Conservation (phyloP, 345 rosid genomes). For the Schrenkiella parvula region DNA sequence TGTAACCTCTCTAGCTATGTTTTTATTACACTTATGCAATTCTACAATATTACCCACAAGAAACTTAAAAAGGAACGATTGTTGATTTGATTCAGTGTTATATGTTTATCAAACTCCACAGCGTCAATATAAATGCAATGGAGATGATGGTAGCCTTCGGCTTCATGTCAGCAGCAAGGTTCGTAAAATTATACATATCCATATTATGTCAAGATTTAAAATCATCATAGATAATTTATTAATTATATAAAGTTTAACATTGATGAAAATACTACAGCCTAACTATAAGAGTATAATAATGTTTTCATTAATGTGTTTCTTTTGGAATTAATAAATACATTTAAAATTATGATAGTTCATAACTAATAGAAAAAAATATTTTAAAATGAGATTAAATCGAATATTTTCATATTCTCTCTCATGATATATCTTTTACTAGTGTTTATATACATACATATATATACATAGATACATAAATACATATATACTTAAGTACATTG, state of each 20-base stretch:
- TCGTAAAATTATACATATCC: not conserved
- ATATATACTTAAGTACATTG: not conserved
- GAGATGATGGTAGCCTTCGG: slow-evolving; percentile 82
- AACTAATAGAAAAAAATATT: not conserved
- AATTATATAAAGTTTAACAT: not conserved
- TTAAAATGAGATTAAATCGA: not conserved
- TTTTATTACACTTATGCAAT: not conserved
- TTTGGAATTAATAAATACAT: not conserved
- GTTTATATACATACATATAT: not conserved
- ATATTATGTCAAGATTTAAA: not conserved
- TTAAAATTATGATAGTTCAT: not conserved
- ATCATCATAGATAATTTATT: not conserved
- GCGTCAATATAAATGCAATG: slow-evolving; percentile 68
- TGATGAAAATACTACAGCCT: not conserved
- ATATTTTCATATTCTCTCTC: not conserved
- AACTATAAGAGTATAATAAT: too few relatives aligned
- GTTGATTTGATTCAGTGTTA: not conserved
- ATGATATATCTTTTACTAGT: not conserved
- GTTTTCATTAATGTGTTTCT: not conserved
- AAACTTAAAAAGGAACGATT: not conserved
- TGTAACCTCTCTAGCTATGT: not conserved
- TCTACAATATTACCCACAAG: not conserved
- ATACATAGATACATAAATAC: not conserved
- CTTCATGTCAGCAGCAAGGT: slow-evolving; percentile 76
- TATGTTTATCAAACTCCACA: slow-evolving; percentile 20